Conservation (phyloP, 495 filamentous ascomycete species). For the Chlorociboria aeruginascens region DNA sequence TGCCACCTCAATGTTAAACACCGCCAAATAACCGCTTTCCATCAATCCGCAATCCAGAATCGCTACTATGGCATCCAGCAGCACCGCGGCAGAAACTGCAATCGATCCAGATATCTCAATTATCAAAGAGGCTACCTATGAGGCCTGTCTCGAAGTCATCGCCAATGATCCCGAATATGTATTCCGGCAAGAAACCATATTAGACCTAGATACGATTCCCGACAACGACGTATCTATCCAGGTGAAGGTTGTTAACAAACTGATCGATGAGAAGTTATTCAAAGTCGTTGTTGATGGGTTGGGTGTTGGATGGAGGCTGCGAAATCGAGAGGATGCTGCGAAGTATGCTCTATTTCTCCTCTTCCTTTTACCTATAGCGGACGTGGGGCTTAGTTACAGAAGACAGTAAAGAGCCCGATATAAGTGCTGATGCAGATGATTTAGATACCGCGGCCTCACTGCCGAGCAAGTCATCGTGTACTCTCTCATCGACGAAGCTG, state of each 20-base stretch:
- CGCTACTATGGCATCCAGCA: constrained; percentile 11
- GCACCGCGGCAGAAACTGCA: not conserved
- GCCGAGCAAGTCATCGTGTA: constrained; percentile 72
- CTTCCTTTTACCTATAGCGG: not conserved
- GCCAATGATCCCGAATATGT: constrained; percentile 29
- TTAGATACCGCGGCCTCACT: constrained; percentile 52
- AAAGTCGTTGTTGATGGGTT: constrained; percentile 43
- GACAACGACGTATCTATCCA: constrained; percentile 44
- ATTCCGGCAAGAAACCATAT: constrained; percentile 56
- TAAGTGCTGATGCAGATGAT: not conserved
- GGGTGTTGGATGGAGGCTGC: constrained; percentile 51
- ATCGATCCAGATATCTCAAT: constrained; percentile 5
- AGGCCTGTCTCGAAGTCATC: not conserved
- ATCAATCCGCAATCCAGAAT: not conserved
- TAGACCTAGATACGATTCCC: constrained; percentile 48
- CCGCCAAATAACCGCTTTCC: constrained; percentile 2
- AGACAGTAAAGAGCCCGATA: not conserved
- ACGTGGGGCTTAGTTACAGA: not conserved
- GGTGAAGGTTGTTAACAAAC: constrained; percentile 44
- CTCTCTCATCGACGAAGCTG: constrained; percentile 70
- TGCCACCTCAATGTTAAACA: constrained; percentile 12
- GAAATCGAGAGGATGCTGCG: constrained; percentile 55
- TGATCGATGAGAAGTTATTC: constrained; percentile 57
- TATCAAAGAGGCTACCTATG: constrained; percentile 10
- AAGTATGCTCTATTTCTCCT: constrained; percentile 37